phyloP scores from a whole-genome alignment of 768 basidiomycete species.

The Podaxis sp. region DNA sequence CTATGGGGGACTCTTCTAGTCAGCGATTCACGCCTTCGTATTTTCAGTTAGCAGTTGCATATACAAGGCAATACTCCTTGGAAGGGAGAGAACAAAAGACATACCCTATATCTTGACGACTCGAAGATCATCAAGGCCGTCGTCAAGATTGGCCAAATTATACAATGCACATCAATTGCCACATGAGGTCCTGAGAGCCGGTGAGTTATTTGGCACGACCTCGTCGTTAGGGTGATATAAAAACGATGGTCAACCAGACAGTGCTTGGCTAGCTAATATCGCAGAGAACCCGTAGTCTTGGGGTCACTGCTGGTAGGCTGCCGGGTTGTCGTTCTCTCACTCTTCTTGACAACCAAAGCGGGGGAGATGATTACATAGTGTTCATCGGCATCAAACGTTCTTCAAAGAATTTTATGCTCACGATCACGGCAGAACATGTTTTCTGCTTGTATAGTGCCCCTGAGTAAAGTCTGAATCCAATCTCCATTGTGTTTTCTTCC shows the following conservation, averaged over 20 bases:
- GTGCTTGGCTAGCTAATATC: neutral
- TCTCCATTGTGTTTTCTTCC: too few species aligned
- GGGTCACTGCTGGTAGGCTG: neutral
- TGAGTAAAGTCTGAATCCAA: too few species aligned
- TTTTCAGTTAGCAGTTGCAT: neutral
- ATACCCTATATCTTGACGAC: neutral
- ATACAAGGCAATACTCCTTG: neutral
- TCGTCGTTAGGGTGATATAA: slow-evolving; percentile 9
- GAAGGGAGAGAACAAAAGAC: neutral
- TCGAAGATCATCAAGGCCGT: slow-evolving; percentile 19
- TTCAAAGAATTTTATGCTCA: too few species aligned
- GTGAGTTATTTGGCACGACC: neutral
- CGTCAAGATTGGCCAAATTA: slow-evolving; percentile 13
- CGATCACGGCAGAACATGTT: too few species aligned
- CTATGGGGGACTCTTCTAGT: neutral
- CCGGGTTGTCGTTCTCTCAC: neutral
- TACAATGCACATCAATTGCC: neutral
- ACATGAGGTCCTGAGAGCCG: neutral
- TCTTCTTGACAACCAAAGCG: neutral
- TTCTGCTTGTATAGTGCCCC: too few species aligned
- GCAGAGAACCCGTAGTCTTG: neutral
- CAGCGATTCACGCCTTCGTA: neutral
- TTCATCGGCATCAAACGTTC: neutral
- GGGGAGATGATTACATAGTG: neutral
- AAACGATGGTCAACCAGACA: neutral